phyloP scores from a whole-genome alignment of 83 land plant species.

The Picea engelmannii region DNA sequence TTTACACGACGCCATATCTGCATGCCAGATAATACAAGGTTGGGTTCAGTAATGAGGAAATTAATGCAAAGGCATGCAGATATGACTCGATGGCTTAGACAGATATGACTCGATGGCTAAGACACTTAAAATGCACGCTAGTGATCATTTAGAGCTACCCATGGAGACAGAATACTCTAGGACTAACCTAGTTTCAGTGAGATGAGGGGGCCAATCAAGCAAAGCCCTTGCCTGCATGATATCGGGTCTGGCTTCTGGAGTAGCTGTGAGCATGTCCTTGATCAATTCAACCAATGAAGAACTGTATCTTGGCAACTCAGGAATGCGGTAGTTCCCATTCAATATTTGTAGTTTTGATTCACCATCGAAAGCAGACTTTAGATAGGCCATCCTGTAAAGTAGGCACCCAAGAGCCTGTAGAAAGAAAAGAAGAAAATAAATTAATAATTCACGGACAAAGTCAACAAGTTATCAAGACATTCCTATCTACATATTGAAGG shows the following conservation, averaged over 20 bases:
- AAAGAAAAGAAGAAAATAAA: neutral
- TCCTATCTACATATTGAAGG: neutral
- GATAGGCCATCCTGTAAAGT: constrained; percentile 80
- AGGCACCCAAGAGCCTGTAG: constrained; percentile 98
- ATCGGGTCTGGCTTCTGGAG: constrained; percentile 92
- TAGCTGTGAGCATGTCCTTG: constrained; percentile 83
- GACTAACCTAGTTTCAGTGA: constrained; percentile 98
- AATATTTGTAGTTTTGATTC: constrained; percentile 96
- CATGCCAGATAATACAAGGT: constrained; percentile 13
- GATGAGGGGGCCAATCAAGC: constrained; percentile 94
- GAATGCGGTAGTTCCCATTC: constrained; percentile 95
- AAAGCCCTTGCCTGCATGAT: constrained; percentile 99
- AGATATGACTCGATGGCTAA: constrained; percentile 9
- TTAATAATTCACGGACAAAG: neutral
- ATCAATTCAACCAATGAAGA: constrained; percentile 63
- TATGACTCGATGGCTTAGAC: constrained; percentile 4
- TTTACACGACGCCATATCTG: constrained; percentile 98
- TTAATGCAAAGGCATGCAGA: constrained; percentile 16
- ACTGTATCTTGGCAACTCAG: constrained; percentile 86
- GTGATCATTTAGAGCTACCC: constrained; percentile 11
- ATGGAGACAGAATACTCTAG: constrained; percentile 39
- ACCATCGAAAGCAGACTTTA: constrained; percentile 98
- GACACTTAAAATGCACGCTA: neutral
- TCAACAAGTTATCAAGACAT: neutral
- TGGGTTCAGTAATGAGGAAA: neutral